These are phyloP conservation scores for Potentilla sterilis DNA, from an alignment of 306 rosid species.

Conservation along the genomic window DNA sequence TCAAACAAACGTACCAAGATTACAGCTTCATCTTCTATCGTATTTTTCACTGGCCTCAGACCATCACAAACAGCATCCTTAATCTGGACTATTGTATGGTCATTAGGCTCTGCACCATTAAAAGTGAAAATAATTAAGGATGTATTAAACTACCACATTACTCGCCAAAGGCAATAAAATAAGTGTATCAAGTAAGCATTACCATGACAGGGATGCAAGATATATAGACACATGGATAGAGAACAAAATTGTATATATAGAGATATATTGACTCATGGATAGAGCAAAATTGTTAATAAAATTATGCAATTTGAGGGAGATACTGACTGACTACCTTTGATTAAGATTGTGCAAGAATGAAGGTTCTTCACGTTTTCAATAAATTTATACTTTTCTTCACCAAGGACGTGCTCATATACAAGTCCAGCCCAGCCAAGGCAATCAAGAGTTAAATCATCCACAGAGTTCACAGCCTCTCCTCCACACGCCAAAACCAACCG, in stretches of 20 bases:
- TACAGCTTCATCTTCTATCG: constrained; percentile 92
- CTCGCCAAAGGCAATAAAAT: constrained; percentile 15
- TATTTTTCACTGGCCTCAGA: constrained; percentile 85
- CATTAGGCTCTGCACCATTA: constrained; percentile 80
- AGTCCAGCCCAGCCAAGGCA: constrained; percentile 99
- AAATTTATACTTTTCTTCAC: constrained; percentile 95
- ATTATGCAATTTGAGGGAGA: neutral
- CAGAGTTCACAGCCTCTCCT: constrained; percentile 93
- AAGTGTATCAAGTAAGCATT: neutral
- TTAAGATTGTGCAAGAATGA: constrained; percentile 89
- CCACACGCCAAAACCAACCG: constrained; percentile 97
- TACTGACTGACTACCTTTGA: constrained; percentile 73
- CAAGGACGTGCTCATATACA: constrained; percentile 94
- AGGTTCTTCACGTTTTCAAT: constrained; percentile 92
- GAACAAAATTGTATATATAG: constrained; percentile 5
- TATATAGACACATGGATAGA: neutral
- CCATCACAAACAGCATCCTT: constrained; percentile 99
- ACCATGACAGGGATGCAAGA: neutral
- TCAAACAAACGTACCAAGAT: constrained; percentile 51
- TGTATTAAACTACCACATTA: constrained; percentile 13
- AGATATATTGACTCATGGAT: too few species aligned
- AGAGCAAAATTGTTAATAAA: too few species aligned
- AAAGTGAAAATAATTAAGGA: constrained; percentile 9
- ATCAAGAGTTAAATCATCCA: constrained; percentile 82
- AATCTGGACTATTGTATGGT: constrained; percentile 96